Conservation (phyloP, 257 asterid species). For the Jacaranda copaia region DNA sequence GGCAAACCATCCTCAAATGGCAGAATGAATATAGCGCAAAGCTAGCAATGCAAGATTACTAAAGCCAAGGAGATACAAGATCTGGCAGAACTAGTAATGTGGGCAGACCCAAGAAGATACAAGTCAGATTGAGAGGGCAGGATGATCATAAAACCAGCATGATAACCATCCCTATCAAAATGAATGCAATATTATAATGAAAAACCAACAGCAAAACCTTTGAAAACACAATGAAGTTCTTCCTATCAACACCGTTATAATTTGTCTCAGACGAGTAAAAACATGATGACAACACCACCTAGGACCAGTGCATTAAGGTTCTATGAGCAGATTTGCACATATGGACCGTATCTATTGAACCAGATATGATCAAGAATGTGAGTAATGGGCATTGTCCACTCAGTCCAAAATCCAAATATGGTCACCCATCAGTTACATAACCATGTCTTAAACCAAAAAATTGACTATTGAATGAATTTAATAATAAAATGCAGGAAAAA, state of each 20-base stretch:
- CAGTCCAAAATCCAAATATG: background rate
- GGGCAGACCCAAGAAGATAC: no score
- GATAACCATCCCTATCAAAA: no score
- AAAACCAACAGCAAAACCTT: no score
- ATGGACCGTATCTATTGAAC: no score
- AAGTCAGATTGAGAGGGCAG: no score
- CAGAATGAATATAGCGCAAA: constrained; percentile 25
- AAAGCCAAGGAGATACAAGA: constrained; percentile 18
- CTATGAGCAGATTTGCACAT: background rate
- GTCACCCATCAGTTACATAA: background rate
- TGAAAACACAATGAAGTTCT: no score
- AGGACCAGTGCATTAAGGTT: background rate
- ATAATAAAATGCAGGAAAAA: background rate
- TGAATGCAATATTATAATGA: no score
- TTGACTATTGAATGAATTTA: background rate
- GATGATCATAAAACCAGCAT: no score
- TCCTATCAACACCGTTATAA: no score
- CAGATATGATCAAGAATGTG: background rate
- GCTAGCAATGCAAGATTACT: constrained; percentile 25
- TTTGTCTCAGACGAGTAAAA: no score
- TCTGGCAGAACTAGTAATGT: no score
- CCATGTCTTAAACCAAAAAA: background rate
- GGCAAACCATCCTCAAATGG: constrained; percentile 32
- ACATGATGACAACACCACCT: background rate
- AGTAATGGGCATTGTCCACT: background rate